These are phyloP conservation scores for Henckelia pumila DNA, from an alignment of 257 asterid species.

Conservation along the genomic window DNA sequence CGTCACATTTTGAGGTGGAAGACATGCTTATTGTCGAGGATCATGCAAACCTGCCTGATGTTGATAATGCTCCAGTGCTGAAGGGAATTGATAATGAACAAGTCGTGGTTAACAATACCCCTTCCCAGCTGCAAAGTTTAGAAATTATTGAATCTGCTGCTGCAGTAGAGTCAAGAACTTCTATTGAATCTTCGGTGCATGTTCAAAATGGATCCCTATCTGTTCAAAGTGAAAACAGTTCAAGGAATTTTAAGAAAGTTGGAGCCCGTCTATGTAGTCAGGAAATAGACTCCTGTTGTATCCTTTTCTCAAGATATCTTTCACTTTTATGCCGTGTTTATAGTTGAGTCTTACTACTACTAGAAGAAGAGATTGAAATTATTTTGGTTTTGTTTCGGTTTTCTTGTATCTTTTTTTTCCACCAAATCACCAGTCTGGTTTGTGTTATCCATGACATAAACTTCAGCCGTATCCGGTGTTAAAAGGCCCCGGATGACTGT, in stretches of 20 bases:
- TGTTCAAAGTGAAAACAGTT: conserved; percentile 39
- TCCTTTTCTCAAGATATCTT: conserved; percentile 34
- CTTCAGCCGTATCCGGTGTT: conserved; percentile 61
- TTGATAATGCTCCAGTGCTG: conserved; percentile 39
- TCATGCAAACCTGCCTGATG: conserved; percentile 26
- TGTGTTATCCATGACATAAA: conserved; percentile 41
- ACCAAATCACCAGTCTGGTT: conserved; percentile 22
- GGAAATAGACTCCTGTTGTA: conserved; percentile 49
- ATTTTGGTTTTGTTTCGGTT: conserved; percentile 3
- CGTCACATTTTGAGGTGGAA: conserved; percentile 31
- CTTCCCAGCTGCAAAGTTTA: conserved; percentile 25
- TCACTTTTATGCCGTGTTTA: conserved; percentile 20
- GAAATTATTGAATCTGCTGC: conserved; percentile 43
- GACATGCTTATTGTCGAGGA: conserved; percentile 35
- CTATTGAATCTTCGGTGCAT: conserved; percentile 26
- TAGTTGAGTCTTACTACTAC: background rate
- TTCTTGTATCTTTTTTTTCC: conserved; percentile 10
- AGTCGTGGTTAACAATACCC: conserved; percentile 28
- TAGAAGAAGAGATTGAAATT: conserved; percentile 5
- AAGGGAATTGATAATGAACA: conserved; percentile 37
- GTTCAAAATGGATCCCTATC: conserved; percentile 41
- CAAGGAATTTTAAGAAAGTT: conserved; percentile 34
- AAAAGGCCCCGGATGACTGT: conserved; percentile 73
- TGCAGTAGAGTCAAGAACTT: conserved; percentile 28
- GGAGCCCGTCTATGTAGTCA: conserved; percentile 31